Conservation (phyloP, 192 early-diverging fungal genomes). For the Powellomyces hirtus region DNA sequence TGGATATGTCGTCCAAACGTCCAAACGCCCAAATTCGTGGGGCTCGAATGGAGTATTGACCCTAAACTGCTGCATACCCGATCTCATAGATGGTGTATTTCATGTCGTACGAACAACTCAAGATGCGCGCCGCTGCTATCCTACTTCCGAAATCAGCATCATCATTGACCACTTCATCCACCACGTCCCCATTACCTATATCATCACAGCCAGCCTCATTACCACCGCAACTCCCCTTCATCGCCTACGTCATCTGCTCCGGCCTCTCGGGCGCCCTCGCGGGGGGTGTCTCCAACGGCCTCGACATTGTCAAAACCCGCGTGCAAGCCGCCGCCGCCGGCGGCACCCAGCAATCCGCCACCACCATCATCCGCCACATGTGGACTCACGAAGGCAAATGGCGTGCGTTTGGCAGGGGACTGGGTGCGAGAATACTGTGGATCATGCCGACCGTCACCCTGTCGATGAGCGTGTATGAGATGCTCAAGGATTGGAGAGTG, state of each 20-base stretch:
- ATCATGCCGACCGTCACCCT: conserved; percentile 67
- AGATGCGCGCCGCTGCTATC: conserved; percentile 14
- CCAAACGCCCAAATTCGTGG: no score
- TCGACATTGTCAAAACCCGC: conserved; percentile 82
- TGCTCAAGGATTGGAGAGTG: conserved; percentile 52
- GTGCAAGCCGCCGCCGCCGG: conserved; percentile 52
- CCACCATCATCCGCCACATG: conserved; percentile 26
- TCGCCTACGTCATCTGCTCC: conserved; percentile 59
- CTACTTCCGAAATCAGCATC: neutral
- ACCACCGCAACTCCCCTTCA: conserved; percentile 45
- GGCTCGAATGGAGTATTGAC: no score
- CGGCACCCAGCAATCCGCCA: neutral
- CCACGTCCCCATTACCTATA: neutral
- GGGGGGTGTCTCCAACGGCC: conserved; percentile 59
- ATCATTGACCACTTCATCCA: neutral
- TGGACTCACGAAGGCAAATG: conserved; percentile 51
- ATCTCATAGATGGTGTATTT: conserved; percentile 64
- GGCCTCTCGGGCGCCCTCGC: conserved; percentile 57
- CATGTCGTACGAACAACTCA: conserved; percentile 64
- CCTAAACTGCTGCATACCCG: no score
- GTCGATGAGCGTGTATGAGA: conserved; percentile 72
- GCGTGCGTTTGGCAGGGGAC: conserved; percentile 63
- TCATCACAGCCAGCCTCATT: neutral
- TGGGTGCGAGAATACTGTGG: conserved; percentile 68
- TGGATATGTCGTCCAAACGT: no score